phyloP scores from a whole-genome alignment of 768 basidiomycete genomes.

The Lyophyllum semitale region DNA sequence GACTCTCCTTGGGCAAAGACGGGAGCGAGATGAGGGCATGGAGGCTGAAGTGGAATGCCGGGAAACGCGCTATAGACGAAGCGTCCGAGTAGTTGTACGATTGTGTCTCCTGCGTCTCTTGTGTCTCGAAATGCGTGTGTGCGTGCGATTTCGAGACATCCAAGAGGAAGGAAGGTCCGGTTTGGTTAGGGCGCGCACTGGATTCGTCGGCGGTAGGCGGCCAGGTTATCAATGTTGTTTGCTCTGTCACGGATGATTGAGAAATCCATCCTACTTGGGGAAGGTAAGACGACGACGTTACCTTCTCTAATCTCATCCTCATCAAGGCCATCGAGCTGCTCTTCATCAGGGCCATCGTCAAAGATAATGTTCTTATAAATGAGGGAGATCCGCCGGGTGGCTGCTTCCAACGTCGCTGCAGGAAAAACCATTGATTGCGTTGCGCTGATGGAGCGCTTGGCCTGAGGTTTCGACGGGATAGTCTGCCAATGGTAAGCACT shows the following conservation, averaged over 20 bases:
- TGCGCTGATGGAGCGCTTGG: neutral
- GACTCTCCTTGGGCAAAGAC: conserved; percentile 28
- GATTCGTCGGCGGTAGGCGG: conserved; percentile 41
- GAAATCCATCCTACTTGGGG: neutral
- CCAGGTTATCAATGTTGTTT: conserved; percentile 60
- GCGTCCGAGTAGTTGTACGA: conserved; percentile 63
- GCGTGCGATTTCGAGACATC: conserved; percentile 24
- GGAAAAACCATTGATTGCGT: conserved; percentile 40
- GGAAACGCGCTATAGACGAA: conserved; percentile 74
- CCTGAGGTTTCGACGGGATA: conserved; percentile 28
- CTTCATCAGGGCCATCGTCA: conserved; percentile 42
- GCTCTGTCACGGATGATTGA: conserved; percentile 30
- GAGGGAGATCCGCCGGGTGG: conserved; percentile 67
- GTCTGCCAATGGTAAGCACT: conserved; percentile 48
- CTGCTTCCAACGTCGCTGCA: conserved; percentile 61
- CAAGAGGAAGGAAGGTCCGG: conserved; percentile 28
- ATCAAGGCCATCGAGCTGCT: conserved; percentile 20
- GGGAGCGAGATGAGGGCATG: conserved; percentile 58
- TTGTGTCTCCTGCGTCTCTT: conserved; percentile 46
- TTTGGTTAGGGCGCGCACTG: neutral
- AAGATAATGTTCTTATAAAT: conserved; percentile 78
- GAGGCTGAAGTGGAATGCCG: conserved; percentile 72
- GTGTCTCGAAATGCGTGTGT: conserved; percentile 17
- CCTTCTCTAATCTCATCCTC: conserved; percentile 19
- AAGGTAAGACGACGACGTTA: neutral